Percentiles rank a stretch among this genome's conserved stretches.
These are phyloP conservation scores for Blastobotrys terrestris DNA, from an alignment of 805 yeast genomes.

Conservation along the genomic window DNA sequence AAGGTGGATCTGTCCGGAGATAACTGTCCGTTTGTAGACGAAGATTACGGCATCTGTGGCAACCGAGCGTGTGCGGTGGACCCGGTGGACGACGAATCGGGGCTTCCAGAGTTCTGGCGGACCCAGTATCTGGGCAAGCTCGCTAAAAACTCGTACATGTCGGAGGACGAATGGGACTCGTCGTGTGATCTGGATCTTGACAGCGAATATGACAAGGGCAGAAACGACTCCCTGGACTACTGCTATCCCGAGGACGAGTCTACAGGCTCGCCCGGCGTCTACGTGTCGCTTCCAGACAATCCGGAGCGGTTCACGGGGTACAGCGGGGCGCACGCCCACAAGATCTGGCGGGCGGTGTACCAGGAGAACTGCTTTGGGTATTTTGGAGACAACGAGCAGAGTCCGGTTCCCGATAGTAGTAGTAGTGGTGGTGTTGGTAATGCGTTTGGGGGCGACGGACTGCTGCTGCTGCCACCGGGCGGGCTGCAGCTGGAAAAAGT, in stretches of 20 bases:
- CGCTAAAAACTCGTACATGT: constrained; percentile 32
- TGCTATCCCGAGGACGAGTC: constrained; percentile 40
- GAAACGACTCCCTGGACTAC: constrained; percentile 22
- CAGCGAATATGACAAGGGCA: constrained; percentile 25
- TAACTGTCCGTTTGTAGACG: constrained; percentile 83
- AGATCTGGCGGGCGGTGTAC: constrained; percentile 90
- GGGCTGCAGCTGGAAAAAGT: constrained; percentile 18
- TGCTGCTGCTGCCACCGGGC: constrained; percentile 8
- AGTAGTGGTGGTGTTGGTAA: no score
- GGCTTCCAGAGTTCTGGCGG: constrained; percentile 65
- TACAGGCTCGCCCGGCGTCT: constrained; percentile 42
- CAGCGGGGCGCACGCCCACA: constrained; percentile 84
- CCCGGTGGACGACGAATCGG: constrained; percentile 65
- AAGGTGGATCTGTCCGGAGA: constrained; percentile 65
- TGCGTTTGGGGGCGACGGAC: constrained; percentile 6
- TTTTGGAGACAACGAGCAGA: constrained; percentile 21
- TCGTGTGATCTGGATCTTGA: constrained; percentile 30
- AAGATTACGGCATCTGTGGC: constrained; percentile 72
- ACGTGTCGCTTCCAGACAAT: constrained; percentile 78
- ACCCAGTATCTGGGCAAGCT: constrained; percentile 62
- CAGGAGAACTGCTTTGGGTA: constrained; percentile 81
- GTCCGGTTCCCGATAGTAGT: not conserved
- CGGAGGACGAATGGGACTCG: constrained; percentile 10
- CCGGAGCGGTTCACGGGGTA: constrained; percentile 97
- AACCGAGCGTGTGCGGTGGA: constrained; percentile 88